Conservation (phyloP, 2,329 filamentous ascomycete genomes). For the Trichoderma sp. region DNA sequence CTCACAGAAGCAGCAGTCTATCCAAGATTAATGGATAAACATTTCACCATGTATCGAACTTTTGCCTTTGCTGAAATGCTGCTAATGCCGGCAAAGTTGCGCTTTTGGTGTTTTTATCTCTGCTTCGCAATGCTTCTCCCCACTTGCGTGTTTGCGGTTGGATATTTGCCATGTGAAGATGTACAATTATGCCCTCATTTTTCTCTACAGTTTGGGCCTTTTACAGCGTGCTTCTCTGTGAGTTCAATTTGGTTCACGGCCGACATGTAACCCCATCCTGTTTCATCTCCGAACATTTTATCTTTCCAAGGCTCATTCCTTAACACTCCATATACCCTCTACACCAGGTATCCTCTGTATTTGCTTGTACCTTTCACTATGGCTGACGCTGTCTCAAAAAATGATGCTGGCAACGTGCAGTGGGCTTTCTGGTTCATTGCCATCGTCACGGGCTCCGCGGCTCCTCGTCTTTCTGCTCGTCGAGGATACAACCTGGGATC, state of each 20-base stretch:
- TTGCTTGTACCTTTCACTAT: not conserved
- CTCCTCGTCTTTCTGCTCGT: not conserved
- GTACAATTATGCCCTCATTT: not conserved
- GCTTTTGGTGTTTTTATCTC: not conserved
- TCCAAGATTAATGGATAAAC: not conserved
- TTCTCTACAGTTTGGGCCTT: not conserved
- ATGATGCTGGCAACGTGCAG: not conserved
- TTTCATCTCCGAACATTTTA: not conserved
- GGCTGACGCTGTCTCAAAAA: not conserved
- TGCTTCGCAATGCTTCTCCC: not conserved
- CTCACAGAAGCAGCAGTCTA: not conserved
- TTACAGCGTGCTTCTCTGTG: not conserved
- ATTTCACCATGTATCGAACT: not conserved
- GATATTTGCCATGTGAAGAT: not conserved
- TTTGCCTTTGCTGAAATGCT: not conserved
- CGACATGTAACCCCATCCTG: not conserved
- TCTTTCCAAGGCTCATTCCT: not conserved
- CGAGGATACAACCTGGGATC: not conserved
- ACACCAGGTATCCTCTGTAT: not conserved
- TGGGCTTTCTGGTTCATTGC: not conserved
- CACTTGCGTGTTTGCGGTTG: not conserved
- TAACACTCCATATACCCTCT: not conserved
- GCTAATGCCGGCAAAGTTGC: not conserved
- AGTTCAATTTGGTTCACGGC: not conserved
- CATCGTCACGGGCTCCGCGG: not conserved